Evolutionary conservation across 176 grass and related monocot genomes (phyloP), one percentile per base, ranked within the genome.

Genomic region (Aechmea fasciata): DNA sequence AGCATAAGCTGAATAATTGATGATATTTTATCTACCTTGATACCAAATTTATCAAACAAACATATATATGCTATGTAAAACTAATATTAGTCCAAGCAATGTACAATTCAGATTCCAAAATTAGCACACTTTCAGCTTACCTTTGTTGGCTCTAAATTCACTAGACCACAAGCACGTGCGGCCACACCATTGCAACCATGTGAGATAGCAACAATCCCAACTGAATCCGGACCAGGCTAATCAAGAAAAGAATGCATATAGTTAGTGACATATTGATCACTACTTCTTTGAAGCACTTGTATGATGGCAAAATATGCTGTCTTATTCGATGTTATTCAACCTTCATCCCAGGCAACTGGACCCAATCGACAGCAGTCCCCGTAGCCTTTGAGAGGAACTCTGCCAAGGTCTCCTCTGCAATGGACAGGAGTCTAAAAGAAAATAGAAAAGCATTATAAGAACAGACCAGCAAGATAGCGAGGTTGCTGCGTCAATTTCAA

Each of bases 311-410:
- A 41, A 41, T 7, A 41, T 33, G 29, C 29, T 3, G 29, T 59
- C 11, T 11, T 11, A 13, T n/a, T 67, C 71, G 12, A 26, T 74
- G 69, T 28, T 33, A 64, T 65, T 11, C 51, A 14, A 99, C 95
- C 95, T 99, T 99, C 95, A 99, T 99, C 85, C 95, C 95, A 82
- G 90, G 90, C 87, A 99, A 88, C 72, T 90, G 95, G 77, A 99
- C 90, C 95, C 95, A 99, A 94, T 99, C 95, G 70, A 99, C 81
- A 78, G 95, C 89, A 86, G 95, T 99, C 73, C 95, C 95, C 62
- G 95, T 99, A 94, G 95, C 90, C 83, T 99, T 99, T 51, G 95
- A 94, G 68, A 99, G 87, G 90, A 99, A 99, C 84, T 90, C 87
- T 94, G 90, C 73, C 87, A 99, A 83, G 20, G 90, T 90, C 82